phyloP scores from a whole-genome alignment of 2,329 filamentous ascomycete genomes.

The Aspergillus ruber region DNA sequence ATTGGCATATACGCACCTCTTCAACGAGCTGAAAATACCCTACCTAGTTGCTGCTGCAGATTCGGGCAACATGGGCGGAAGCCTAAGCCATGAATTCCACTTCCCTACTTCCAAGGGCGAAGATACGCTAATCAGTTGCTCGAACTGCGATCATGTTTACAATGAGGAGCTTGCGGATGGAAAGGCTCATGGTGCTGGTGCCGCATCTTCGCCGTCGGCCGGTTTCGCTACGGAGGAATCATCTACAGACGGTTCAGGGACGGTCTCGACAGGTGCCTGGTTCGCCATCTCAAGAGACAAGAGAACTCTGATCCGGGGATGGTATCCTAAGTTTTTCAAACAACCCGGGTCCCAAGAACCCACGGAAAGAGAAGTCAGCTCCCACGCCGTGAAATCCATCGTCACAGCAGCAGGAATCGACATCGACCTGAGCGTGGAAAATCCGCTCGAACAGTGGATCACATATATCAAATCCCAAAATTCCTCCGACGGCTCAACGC shows the following conservation, averaged over 20 bases:
- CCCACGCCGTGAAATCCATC: conserved; percentile 58
- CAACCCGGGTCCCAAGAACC: conserved; percentile 24
- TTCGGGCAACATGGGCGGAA: conserved; percentile 93
- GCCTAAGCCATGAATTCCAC: conserved; percentile 91
- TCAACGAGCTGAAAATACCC: conserved; percentile 74
- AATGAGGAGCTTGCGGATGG: conserved; percentile 78
- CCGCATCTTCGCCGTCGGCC: conserved; percentile 3
- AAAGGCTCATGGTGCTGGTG: conserved; percentile 15
- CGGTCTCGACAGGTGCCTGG: conserved; percentile 35
- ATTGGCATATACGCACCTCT: conserved; percentile 66
- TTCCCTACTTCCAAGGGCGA: conserved; percentile 74
- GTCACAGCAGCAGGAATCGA: conserved; percentile 50
- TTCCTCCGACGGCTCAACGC: conserved; percentile 5
- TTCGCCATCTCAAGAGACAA: conserved; percentile 49
- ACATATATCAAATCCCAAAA: conserved; percentile 25
- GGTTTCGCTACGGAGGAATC: conserved; percentile 20
- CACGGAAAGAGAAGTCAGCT: conserved; percentile 43
- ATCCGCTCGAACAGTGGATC: conserved; percentile 50
- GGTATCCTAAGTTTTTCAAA: conserved; percentile 51
- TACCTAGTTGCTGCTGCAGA: conserved; percentile 82
- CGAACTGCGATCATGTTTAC: conserved; percentile 65
- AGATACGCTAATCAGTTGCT: conserved; percentile 74
- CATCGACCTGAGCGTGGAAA: conserved; percentile 64
- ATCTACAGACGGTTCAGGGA: conserved; percentile 16
- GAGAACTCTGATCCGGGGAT: conserved; percentile 62